A percentile compares a stretch with the other conserved stretches of the same genome.
These are phyloP conservation scores for Talaromyces borbonicus DNA, from an alignment of 495 filamentous ascomycete species.

Conservation along the genomic window DNA sequence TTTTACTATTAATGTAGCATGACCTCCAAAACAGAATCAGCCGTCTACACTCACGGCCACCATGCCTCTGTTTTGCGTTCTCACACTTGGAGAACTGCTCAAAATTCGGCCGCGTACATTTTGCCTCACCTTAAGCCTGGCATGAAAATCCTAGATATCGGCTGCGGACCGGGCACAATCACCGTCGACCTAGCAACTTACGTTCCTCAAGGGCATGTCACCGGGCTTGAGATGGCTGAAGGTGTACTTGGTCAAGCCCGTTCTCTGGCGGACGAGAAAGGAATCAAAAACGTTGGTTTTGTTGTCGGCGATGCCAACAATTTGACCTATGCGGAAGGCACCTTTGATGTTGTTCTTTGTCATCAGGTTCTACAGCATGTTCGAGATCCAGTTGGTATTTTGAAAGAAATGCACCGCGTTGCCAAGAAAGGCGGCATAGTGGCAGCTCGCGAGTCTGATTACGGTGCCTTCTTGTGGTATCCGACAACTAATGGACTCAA, in stretches of 20 bases:
- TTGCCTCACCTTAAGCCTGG: slow-evolving; percentile 34
- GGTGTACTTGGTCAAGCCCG: slow-evolving; percentile 28
- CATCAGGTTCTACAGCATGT: slow-evolving; percentile 48
- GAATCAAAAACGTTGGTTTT: slow-evolving; percentile 36
- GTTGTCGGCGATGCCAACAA: slow-evolving; percentile 33
- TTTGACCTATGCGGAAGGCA: slow-evolving; percentile 32
- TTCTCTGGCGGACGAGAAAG: slow-evolving; percentile 21
- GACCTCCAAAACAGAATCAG: slow-evolving; percentile 18
- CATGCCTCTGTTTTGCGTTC: slow-evolving; percentile 36
- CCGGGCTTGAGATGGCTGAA: slow-evolving; percentile 28
- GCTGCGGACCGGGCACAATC: slow-evolving; percentile 50
- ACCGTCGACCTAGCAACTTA: slow-evolving; percentile 39
- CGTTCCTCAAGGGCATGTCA: slow-evolving; percentile 36
- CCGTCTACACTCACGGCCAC: slow-evolving; percentile 42
- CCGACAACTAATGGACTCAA: slow-evolving; percentile 32
- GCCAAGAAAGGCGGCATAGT: slow-evolving; percentile 42
- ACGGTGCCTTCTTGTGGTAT: slow-evolving; percentile 31
- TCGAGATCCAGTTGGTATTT: slow-evolving; percentile 25
- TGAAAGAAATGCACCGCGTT: slow-evolving; percentile 42
- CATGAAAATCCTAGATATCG: slow-evolving; percentile 46
- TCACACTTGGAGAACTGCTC: slow-evolving; percentile 40
- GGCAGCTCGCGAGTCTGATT: slow-evolving; percentile 38
- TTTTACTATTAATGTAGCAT: slow-evolving; percentile 4
- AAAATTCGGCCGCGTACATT: slow-evolving; percentile 39
- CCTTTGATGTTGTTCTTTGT: slow-evolving; percentile 47